Percentiles rank a stretch among this genome's conserved stretches.
phyloP scores from a whole-genome alignment of 1,284 basidiomycete genomes.

The Polyporus tsugae region DNA sequence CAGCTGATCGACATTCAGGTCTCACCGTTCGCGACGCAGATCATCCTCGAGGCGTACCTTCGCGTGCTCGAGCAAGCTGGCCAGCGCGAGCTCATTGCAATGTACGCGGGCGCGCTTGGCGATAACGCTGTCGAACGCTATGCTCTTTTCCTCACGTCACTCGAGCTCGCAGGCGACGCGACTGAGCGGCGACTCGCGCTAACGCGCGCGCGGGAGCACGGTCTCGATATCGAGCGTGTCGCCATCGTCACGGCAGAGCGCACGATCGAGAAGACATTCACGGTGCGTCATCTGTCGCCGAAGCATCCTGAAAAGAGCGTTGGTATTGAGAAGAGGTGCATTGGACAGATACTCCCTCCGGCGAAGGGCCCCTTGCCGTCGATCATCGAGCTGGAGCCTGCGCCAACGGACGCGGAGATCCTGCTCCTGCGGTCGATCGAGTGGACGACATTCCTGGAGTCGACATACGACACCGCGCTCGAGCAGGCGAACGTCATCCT shows the following conservation, averaged over 20 bases:
- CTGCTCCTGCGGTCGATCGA: slow-evolving; percentile 89
- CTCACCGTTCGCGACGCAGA: slow-evolving; percentile 78
- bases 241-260: slow-evolving; percentile 85
- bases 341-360: slow-evolving; percentile 59
- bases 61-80: slow-evolving; percentile 80
- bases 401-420: slow-evolving; percentile 64
- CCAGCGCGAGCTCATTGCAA: slow-evolving; percentile 87
- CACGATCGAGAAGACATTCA: slow-evolving; percentile 78
- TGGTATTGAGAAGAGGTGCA: background rate
- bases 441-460: slow-evolving; percentile 87
- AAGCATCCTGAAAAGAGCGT: background rate
- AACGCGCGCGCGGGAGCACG: slow-evolving; percentile 82
- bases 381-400: slow-evolving; percentile 58
- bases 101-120: slow-evolving; percentile 94
- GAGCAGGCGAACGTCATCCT: slow-evolving; percentile 87
- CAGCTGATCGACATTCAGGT: slow-evolving; percentile 82
- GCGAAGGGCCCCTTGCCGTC: slow-evolving; percentile 69
- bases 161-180: slow-evolving; percentile 75
- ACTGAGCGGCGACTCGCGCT: slow-evolving; percentile 80
- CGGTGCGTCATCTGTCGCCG: slow-evolving; percentile 50
- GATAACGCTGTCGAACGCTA: slow-evolving; percentile 93
- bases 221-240: slow-evolving; percentile 84
- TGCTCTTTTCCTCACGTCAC: slow-evolving; percentile 88
- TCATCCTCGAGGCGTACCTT: slow-evolving; percentile 91
- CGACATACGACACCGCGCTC: slow-evolving; percentile 81